These are phyloP conservation scores for Acidomyces sp. DNA, from an alignment of 495 filamentous ascomycete genomes.

Conservation along the genomic window DNA sequence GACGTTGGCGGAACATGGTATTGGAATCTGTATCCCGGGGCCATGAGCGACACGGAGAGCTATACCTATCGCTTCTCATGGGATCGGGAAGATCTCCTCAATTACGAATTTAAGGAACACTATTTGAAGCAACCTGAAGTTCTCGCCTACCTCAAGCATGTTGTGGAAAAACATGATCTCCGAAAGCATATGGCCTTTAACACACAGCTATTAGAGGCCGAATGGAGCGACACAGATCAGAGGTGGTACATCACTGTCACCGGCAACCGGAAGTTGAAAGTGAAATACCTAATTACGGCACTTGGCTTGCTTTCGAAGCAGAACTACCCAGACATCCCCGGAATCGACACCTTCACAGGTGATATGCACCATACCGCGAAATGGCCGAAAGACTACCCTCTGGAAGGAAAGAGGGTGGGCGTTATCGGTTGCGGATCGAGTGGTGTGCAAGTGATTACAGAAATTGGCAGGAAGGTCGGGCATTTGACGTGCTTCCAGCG, in stretches of 20 bases:
- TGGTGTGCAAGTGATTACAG: conserved; percentile 20
- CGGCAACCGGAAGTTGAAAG: conserved; percentile 16
- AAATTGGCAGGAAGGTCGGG: conserved; percentile 15
- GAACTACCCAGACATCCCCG: conserved; percentile 26
- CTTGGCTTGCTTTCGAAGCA: conserved; percentile 25
- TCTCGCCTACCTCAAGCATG: conserved; percentile 26
- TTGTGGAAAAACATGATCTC: conserved; percentile 25
- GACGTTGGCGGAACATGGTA: conserved; percentile 16
- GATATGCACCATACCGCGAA: conserved; percentile 40
- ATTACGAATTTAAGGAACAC: conserved; percentile 14
- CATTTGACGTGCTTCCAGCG: conserved; percentile 20
- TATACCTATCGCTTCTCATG: conserved; percentile 20
- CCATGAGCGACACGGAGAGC: conserved; percentile 15
- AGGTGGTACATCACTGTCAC: conserved; percentile 21
- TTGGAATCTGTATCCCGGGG: conserved; percentile 10
- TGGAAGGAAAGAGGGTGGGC: conserved; percentile 16
- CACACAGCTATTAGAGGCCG: conserved; percentile 19
- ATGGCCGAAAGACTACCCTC: conserved; percentile 30
- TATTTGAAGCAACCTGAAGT: conserved; percentile 16
- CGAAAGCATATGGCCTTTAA: conserved; percentile 26
- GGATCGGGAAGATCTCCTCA: conserved; percentile 17
- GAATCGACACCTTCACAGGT: conserved; percentile 30
- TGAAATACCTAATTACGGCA: conserved; percentile 24
- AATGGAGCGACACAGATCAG: conserved; percentile 20
- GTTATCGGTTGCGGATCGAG: conserved; percentile 20